Evolutionary conservation across 2,329 filamentous ascomycete genomes (phyloP).

Genomic region (Colletotrichum shisoi): DNA sequence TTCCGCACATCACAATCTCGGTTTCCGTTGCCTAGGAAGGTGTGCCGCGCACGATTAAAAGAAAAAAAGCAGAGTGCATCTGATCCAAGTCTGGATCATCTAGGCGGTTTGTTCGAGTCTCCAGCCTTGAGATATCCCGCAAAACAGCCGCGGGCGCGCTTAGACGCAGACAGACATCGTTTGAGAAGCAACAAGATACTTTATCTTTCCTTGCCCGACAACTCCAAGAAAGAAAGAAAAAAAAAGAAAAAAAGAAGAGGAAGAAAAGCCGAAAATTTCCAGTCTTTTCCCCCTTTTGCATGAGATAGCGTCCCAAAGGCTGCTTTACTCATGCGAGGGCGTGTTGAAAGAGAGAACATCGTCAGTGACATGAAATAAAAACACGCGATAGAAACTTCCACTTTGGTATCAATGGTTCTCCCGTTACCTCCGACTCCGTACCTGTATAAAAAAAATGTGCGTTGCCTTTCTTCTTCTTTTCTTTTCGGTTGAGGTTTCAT

Average conservation of each 20-base stretch:
- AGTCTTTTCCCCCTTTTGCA: constrained; percentile 1
- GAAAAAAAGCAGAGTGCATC: background rate
- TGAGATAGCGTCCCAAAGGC: constrained; percentile 1
- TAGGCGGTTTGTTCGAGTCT: too few species aligned
- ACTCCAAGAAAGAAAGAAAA: constrained; percentile 22
- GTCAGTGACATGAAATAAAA: constrained; percentile 8
- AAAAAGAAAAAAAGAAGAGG: background rate
- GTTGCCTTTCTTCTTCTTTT: constrained; percentile 2
- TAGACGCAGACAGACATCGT: background rate
- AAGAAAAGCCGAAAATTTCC: background rate
- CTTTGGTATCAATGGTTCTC: constrained; percentile 39
- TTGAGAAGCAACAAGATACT: background rate
- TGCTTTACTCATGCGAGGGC: constrained; percentile 2
- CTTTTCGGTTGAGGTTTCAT: constrained; percentile 1
- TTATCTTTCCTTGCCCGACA: constrained; percentile 22
- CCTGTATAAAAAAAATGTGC: constrained; percentile 23
- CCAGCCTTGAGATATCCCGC: background rate
- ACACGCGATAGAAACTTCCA: constrained; percentile 29
- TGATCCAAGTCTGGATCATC: background rate
- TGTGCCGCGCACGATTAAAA: background rate
- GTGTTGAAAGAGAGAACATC: constrained; percentile 13
- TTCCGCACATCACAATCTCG: constrained; percentile 1
- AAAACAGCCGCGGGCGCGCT: background rate
- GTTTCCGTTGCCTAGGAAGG: background rate
- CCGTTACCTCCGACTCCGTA: constrained; percentile 38